Conservation (phyloP, 108 stramenopile genomes). For the Mediolabrus comicus region DNA sequence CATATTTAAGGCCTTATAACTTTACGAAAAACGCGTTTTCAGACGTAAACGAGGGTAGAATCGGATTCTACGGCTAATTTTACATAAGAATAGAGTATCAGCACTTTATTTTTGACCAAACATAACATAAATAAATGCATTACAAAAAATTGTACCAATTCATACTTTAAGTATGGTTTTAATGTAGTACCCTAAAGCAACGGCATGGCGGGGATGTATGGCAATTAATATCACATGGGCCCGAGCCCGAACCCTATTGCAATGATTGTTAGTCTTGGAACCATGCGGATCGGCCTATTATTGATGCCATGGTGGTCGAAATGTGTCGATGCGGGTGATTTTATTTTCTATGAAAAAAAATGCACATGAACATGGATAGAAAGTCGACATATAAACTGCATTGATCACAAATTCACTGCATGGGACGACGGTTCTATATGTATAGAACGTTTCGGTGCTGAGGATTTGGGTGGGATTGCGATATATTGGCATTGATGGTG, state of each 20-base stretch:
- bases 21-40: neutral
- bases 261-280: neutral
- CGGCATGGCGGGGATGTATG: neutral
- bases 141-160: neutral
- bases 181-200: neutral
- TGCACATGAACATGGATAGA: neutral
- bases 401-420: neutral
- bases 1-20: neutral
- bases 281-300: neutral
- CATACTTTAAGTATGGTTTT: neutral
- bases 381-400: neutral
- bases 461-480: neutral
- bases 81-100: neutral
- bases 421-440: neutral
- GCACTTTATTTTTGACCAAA: neutral
- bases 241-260: neutral
- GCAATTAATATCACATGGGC: neutral
- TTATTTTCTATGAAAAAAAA: neutral
- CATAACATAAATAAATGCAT: neutral
- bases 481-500: neutral
- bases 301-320: neutral
- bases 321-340: neutral
- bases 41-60: neutral
- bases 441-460: neutral
- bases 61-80: neutral